These are phyloP conservation scores for Plenodomus biglobosus DNA, from an alignment of 2,329 filamentous ascomycete species.

Conservation along the genomic window DNA sequence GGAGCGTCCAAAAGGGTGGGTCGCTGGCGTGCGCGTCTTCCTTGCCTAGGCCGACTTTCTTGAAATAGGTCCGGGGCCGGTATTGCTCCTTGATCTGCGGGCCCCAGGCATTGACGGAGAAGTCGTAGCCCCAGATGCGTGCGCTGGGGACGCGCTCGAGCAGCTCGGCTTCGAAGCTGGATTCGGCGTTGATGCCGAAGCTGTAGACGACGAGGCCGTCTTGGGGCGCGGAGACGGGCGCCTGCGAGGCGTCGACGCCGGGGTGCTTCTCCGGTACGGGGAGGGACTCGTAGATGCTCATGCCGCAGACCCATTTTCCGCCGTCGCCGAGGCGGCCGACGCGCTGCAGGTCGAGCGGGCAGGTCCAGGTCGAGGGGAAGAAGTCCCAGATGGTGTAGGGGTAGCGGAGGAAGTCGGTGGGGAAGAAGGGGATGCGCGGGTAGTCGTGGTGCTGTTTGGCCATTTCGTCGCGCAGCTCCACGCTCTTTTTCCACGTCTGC, in stretches of 20 bases:
- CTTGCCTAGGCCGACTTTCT: slow-evolving; percentile 33
- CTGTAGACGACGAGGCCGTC: slow-evolving; percentile 36
- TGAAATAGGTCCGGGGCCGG: slow-evolving; percentile 33
- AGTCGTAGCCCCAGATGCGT: slow-evolving; percentile 39
- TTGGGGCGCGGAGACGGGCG: slow-evolving; percentile 15
- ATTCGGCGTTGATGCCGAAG: slow-evolving; percentile 40
- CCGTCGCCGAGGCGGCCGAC: slow-evolving; percentile 37
- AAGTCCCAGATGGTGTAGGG: slow-evolving; percentile 40
- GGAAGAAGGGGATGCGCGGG: slow-evolving; percentile 36
- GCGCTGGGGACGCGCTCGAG: slow-evolving; percentile 36
- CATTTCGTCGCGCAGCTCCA: slow-evolving; percentile 31
- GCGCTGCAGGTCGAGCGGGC: slow-evolving; percentile 38
- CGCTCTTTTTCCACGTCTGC: slow-evolving; percentile 33
- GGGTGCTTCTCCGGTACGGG: slow-evolving; percentile 16
- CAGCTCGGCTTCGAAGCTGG: slow-evolving; percentile 40
- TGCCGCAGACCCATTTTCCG: slow-evolving; percentile 41
- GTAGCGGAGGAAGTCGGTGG: slow-evolving; percentile 34
- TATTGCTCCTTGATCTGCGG: slow-evolving; percentile 27
- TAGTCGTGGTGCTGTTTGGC: slow-evolving; percentile 29
- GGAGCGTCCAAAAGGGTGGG: slow-evolving; percentile 35
- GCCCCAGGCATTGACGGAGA: slow-evolving; percentile 35
- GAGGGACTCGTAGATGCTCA: slow-evolving; percentile 36
- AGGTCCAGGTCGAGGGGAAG: slow-evolving; percentile 38
- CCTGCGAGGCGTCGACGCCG: slow-evolving; percentile 11
- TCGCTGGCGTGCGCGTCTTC: slow-evolving; percentile 22